A percentile compares a stretch with the other conserved stretches of the same genome.
These are phyloP conservation scores for Kitagawia praeruptora DNA, from an alignment of 129 eudicot species.

Conservation along the genomic window DNA sequence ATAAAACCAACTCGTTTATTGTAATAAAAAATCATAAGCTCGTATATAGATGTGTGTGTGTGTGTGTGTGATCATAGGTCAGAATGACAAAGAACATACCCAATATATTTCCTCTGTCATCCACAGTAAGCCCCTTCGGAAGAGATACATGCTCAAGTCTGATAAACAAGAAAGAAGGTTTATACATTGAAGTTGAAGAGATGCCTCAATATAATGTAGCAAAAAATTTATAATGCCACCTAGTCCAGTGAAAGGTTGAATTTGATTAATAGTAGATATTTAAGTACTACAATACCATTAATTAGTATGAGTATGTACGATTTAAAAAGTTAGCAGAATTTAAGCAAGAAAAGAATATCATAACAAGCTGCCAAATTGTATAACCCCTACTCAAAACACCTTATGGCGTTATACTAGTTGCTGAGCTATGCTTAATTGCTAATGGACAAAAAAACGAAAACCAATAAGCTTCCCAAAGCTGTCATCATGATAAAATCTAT, in stretches of 20 bases:
- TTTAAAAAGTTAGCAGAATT: not conserved
- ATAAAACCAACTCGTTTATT: no score
- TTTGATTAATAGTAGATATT: not conserved
- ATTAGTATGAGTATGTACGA: not conserved
- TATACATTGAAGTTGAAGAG: not conserved
- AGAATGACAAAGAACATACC: no score
- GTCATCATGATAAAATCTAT: not conserved
- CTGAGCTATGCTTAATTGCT: slow-evolving; percentile 2
- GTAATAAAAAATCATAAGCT: no score
- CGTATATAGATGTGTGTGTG: no score
- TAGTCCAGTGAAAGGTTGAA: not conserved
- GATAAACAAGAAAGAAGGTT: not conserved
- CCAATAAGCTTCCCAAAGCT: slow-evolving; percentile 8
- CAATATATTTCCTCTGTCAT: slow-evolving; percentile 86
- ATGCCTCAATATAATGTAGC: not conserved
- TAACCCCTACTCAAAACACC: not conserved
- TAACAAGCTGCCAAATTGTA: not conserved
- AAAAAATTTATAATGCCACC: not conserved
- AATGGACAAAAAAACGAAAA: not conserved
- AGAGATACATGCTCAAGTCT: not conserved
- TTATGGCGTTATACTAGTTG: not conserved
- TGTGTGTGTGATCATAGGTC: no score
- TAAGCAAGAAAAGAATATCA: not conserved
- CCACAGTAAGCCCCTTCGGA: slow-evolving; percentile 90
- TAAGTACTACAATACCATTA: not conserved